Evolutionary conservation across 164 flowering plant genomes (phyloP).

Genomic region (Stephania japonica): DNA sequence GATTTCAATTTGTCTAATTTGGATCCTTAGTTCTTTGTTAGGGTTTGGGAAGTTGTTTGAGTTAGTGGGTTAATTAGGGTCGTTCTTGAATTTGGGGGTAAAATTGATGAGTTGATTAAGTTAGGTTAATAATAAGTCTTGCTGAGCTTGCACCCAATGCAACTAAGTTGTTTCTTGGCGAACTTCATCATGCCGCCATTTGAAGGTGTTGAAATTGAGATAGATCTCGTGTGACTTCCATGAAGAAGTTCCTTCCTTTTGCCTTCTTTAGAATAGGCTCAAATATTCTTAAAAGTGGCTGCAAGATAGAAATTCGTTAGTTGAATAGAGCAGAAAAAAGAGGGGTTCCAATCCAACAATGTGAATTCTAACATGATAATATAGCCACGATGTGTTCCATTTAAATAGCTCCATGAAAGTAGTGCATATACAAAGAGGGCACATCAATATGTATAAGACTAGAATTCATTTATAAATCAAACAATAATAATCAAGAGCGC

Average conservation of each 20-base stretch:
- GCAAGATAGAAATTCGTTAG: slow-evolving; percentile 14
- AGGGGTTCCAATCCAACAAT: background rate
- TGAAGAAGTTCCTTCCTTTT: slow-evolving; percentile 79
- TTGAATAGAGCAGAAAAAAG: background rate
- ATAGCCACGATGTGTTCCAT: background rate
- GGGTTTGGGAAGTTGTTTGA: too few relatives aligned
- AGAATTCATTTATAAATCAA: background rate
- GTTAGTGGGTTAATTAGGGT: too few relatives aligned
- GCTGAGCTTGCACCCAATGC: slow-evolving; percentile 96
- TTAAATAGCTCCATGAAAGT: background rate
- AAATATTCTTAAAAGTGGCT: slow-evolving; percentile 91
- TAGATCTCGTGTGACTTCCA: slow-evolving; percentile 90
- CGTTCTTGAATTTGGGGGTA: too few relatives aligned
- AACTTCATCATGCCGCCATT: slow-evolving; percentile 91
- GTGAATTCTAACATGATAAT: background rate
- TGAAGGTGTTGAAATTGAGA: slow-evolving; percentile 91
- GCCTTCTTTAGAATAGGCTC: slow-evolving; percentile 97
- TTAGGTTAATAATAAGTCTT: too few relatives aligned
- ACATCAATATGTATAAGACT: background rate
- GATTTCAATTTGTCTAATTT: too few relatives aligned
- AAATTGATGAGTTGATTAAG: too few relatives aligned
- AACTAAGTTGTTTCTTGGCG: slow-evolving; percentile 84
- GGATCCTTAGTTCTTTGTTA: too few relatives aligned
- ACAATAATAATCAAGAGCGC: background rate
- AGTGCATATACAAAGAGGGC: background rate